Percentiles rank a stretch among this genome's conserved stretches.
Evolutionary conservation across 805 yeast genomes (phyloP).

Genomic region (Candida multigemmis): DNA sequence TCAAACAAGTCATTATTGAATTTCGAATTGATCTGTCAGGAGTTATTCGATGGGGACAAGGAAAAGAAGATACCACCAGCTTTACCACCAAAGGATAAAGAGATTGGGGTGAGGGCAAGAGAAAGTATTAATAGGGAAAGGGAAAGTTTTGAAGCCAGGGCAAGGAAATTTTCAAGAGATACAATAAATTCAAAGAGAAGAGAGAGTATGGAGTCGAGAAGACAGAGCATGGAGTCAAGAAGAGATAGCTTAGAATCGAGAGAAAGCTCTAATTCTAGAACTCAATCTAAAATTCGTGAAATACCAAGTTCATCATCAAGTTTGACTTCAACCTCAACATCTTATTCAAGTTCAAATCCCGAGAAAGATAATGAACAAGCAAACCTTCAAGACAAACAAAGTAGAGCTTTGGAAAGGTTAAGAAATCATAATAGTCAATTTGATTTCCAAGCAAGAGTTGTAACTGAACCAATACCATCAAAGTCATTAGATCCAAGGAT

Average conservation of each 20-base stretch:
- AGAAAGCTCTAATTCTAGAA: too few species aligned
- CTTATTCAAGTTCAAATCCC: too few species aligned
- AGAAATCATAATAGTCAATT: conserved; percentile 8
- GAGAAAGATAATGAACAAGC: not conserved
- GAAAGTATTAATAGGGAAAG: too few species aligned
- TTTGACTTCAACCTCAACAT: too few species aligned
- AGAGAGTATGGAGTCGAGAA: too few species aligned
- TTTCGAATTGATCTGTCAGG: conserved; percentile 23
- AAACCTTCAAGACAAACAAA: conserved; percentile 16
- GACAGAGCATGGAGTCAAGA: too few species aligned
- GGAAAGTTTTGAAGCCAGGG: too few species aligned
- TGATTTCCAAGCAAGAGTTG: conserved; percentile 5
- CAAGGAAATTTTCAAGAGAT: not conserved
- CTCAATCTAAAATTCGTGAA: too few species aligned
- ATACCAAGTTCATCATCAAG: too few species aligned
- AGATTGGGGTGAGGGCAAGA: too few species aligned
- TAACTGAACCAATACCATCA: conserved; percentile 14
- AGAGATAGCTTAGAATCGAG: too few species aligned
- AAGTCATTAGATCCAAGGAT: conserved; percentile 30
- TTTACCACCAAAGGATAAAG: not conserved
- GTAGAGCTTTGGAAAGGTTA: conserved; percentile 16
- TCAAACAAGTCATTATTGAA: conserved; percentile 16
- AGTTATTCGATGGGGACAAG: conserved; percentile 15
- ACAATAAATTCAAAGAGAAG: too few species aligned
- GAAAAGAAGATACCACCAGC: conserved; percentile 1